Percentiles rank a stretch among this genome's conserved stretches.
Conservation (phyloP, 1,284 basidiomycete genomes). For the Tylopilus orsonianus region DNA sequence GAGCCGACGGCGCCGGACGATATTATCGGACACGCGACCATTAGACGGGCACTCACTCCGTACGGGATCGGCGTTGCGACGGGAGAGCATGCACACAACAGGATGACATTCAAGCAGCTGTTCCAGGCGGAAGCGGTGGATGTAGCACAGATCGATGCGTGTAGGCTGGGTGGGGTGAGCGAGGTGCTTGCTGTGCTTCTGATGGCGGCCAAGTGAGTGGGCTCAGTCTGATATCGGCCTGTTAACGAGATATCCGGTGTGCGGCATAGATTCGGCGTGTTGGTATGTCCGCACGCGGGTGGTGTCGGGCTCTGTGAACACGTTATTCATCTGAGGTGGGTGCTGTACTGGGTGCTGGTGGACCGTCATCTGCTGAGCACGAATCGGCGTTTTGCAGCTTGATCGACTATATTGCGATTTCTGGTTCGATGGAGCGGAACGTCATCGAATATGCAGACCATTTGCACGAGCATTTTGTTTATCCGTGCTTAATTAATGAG, state of each 20-base stretch:
- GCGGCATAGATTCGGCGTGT: constrained; percentile 67
- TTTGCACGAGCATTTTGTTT: constrained; percentile 88
- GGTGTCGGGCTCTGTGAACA: constrained; percentile 95
- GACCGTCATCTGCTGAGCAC: not conserved
- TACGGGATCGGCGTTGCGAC: constrained; percentile 90
- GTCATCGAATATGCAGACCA: constrained; percentile 88
- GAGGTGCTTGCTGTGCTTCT: constrained; percentile 88
- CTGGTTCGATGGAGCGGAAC: constrained; percentile 88
- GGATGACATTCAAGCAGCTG: constrained; percentile 93
- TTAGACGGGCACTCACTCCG: constrained; percentile 76
- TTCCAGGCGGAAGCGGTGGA: constrained; percentile 85
- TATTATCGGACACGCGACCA: constrained; percentile 78
- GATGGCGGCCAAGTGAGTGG: constrained; percentile 82
- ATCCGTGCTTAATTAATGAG: constrained; percentile 84
- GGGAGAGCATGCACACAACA: constrained; percentile 93
- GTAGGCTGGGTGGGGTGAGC: constrained; percentile 87
- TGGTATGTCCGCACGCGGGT: constrained; percentile 92
- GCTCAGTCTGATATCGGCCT: not conserved
- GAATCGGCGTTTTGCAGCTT: constrained; percentile 42
- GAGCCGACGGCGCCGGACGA: constrained; percentile 94
- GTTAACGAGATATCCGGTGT: not conserved
- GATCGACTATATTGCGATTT: constrained; percentile 90
- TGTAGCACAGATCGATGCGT: constrained; percentile 92
- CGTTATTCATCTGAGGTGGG: constrained; percentile 79
- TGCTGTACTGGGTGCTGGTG: constrained; percentile 13